These are phyloP conservation scores for Pythium angustatum DNA, from an alignment of 352 stramenopile genomes.

Conservation along the genomic window DNA sequence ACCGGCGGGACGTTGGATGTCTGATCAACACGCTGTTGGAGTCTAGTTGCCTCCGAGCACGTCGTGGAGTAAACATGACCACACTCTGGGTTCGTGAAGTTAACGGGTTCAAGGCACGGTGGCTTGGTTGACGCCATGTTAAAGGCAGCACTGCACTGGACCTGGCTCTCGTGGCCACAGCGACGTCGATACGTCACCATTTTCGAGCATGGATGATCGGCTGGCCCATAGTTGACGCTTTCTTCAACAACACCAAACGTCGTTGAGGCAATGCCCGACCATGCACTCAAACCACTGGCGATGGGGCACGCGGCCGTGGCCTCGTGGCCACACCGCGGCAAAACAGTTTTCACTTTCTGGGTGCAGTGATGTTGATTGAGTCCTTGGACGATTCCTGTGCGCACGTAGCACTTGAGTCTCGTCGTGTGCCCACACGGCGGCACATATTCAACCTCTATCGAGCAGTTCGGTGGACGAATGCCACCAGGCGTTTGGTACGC, in stretches of 20 bases:
- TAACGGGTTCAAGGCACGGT: slow-evolving; percentile 47
- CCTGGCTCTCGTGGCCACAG: slow-evolving; percentile 58
- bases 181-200: slow-evolving; percentile 57
- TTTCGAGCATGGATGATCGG: slow-evolving; percentile 70
- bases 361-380: slow-evolving; percentile 46
- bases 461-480: slow-evolving; percentile 43
- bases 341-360: slow-evolving; percentile 49
- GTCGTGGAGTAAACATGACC: slow-evolving; percentile 57
- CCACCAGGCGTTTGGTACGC: slow-evolving; percentile 36
- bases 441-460: slow-evolving; percentile 57
- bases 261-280: slow-evolving; percentile 40
- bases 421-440: slow-evolving; percentile 68
- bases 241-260: slow-evolving; percentile 57
- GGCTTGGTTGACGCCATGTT: slow-evolving; percentile 50
- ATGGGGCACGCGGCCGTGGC: slow-evolving; percentile 47
- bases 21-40: slow-evolving; percentile 13
- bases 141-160: slow-evolving; percentile 73
- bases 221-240: slow-evolving; percentile 54
- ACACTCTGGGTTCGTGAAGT: slow-evolving; percentile 66
- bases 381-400: slow-evolving; percentile 34
- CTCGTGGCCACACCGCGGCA: slow-evolving; percentile 76
- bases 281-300: slow-evolving; percentile 44
- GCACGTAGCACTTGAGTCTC: slow-evolving; percentile 59
- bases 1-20: neutral
- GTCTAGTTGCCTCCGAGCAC: slow-evolving; percentile 42